Base-by-base conservation (phyloP, 2,329 filamentous ascomycete species). In the Aciculosporium take region DNA sequence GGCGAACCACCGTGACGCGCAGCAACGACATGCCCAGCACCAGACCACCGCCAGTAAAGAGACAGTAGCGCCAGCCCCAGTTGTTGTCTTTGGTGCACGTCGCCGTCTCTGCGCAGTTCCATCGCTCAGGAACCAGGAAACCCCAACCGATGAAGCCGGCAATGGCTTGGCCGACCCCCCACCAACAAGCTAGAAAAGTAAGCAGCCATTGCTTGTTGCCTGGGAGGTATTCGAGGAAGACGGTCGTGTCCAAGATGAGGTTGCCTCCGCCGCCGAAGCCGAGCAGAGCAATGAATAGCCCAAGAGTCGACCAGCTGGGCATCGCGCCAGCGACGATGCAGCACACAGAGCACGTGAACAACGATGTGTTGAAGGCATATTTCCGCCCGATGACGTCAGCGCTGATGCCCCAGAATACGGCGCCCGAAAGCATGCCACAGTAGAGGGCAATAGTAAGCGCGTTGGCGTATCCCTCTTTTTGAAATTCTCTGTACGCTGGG, bases 351-450 rank as follows among this genome's bases (percentile, higher is more conserved):
- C 72, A 78, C 43, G 82, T 64, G 50, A 83, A 68, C 9, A 84
- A 63, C 2, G 74, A 76, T 18, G 74, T 60, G 51, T 84, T 84
- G 62, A 84, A 85, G 5, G 80, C 79, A 48, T 73, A 74, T 46
- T 73, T 72, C 33, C 80, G 68, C 5, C 79, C 80, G 45, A 84
- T 76, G 27, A 84, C 68, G 51, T 84, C 80, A 18, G 77, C 78
- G 3, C 67, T 68, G 24, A 81, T 58, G 2, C 79, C 79, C 79
- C 79, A 84, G 58, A 83, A 82, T 21, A 82, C 54, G 13, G 76
- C 76, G 2, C 77, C 72, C 0, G 63, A 46, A 39, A 69, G 63
- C 63, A 69, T 69, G 13, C 71, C 71, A 7, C 69, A 65, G 50
- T 79, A 83, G 1, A 68, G 69, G 5, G 79, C 71, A 38, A 82